Evolutionary conservation across 2,329 filamentous ascomycete species (phyloP), one percentile per base, ranked within the genome.

Genomic region (Cyclaneusma minus): DNA sequence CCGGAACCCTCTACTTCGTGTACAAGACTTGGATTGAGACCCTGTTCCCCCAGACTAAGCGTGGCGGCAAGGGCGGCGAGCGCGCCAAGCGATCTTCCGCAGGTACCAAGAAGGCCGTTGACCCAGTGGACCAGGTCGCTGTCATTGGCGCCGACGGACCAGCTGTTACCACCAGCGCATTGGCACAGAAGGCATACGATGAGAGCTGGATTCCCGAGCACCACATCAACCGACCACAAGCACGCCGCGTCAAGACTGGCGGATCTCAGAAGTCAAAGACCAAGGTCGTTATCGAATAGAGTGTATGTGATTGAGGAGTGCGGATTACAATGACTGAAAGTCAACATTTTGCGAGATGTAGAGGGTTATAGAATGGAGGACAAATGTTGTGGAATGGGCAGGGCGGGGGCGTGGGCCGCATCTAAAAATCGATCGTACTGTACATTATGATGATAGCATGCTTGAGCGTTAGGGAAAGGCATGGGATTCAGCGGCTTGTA

Each of bases 21-120:
- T 98, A 98, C 70, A 89, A 78, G 62, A 92, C 87, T 46, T 95
- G 87, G 84, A 79, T 98, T 56, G 81, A 84, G 45, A 76, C 84
- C 9, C 79, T 98, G 49, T 93, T 95, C 65, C 87, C 89, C 25
- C 83, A 93, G 64, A 74, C 77, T 40, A 80, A 83, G 61, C 70
- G 41, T 13, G 42, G 43, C 18, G 44, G 43, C 22, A 47, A 47
- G 30, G 43, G 43, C 25, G 42, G 41, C 10, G 43, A 45, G 30
- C 40, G 73, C 36, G 59, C 66, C 31, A 70, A 68, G 51, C 60
- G 58, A 44, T 57, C 65, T 38, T 56, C 65, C 38, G 67, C 63
- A 46, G 71, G 72, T 48, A 52, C 54, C 41, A 81, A 80, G 64
- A 78, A 79, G 58, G 60, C 62, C 34, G 73, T 79, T 30, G 60